phyloP scores from a whole-genome alignment of 2,329 filamentous ascomycete species.

The Pseudovirgaria hyperparasitica region DNA sequence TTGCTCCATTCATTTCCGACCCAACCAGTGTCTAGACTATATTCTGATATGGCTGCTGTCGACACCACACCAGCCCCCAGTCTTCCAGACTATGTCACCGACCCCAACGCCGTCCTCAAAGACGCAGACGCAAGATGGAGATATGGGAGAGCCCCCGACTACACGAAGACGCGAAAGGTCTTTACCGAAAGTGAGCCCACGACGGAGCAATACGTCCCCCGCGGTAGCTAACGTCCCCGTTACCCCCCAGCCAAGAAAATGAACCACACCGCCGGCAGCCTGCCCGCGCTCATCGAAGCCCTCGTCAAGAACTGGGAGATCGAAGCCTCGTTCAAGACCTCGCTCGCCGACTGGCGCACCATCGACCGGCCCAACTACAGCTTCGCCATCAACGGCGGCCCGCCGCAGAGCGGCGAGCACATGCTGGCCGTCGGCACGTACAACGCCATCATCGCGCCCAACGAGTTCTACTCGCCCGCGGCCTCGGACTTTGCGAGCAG shows the following conservation, averaged over 20 bases:
- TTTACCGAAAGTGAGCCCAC: slow-evolving; percentile 42
- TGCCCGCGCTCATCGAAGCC: slow-evolving; percentile 52
- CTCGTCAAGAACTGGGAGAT: slow-evolving; percentile 65
- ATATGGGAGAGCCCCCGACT: slow-evolving; percentile 48
- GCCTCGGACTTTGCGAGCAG: slow-evolving; percentile 49
- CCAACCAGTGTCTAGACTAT: neutral
- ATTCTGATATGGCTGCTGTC: slow-evolving; percentile 5
- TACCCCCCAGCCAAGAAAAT: slow-evolving; percentile 39
- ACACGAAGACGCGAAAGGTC: slow-evolving; percentile 48
- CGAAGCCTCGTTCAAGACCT: slow-evolving; percentile 54
- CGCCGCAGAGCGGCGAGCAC: slow-evolving; percentile 43
- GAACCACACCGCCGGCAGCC: slow-evolving; percentile 42
- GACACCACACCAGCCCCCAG: slow-evolving; percentile 14
- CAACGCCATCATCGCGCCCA: slow-evolving; percentile 52
- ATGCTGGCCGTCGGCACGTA: slow-evolving; percentile 59
- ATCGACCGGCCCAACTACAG: slow-evolving; percentile 47
- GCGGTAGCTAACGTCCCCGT: neutral
- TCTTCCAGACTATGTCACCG: slow-evolving; percentile 45
- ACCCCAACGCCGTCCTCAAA: slow-evolving; percentile 45
- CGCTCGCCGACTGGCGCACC: slow-evolving; percentile 51
- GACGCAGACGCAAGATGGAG: slow-evolving; percentile 45
- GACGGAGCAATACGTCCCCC: neutral
- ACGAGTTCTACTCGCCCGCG: slow-evolving; percentile 50
- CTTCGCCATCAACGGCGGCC: slow-evolving; percentile 51
- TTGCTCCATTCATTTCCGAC: neutral